Base-by-base conservation (phyloP, 306 rosid species). In the Vachellia collinsii region DNA sequence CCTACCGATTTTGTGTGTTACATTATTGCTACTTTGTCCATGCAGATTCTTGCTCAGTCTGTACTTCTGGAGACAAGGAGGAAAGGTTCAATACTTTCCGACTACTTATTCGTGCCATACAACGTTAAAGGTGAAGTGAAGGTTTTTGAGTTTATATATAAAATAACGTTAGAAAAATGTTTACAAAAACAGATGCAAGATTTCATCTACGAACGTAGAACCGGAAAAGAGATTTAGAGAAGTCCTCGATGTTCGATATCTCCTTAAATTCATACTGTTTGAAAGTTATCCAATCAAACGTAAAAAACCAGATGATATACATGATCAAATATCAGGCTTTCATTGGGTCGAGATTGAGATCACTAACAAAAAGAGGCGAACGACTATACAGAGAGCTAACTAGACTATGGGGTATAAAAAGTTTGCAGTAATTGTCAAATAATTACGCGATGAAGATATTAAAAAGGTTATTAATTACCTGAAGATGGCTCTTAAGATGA, bases 401-500 rank as follows among this genome's bases (percentile, higher is more conserved):
- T 42, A 61, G 56, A 63, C 75, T 14, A 2, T 29, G 34, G 36
- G 41, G 65, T 43, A 68, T 61, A 66, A 79, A 72, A 72, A 70
- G 38, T 46, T 46, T 25, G 59, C 77, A 38, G 51, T 46, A 39
- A 39, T 50, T 77, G 8, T 29, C 76, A 34, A 78, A 73, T 42
- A 29, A 77, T 50, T 64, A 43, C 3, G 53, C 22, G 47, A 14
- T 65, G 48, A 8, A 39, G 72, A 67, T 67, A 67, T 36, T 50
- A 56, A 36, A 34, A 66, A 39, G 8, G 70, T 56, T 64, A 34
- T 29, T 22, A 72, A 70, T 86, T 81, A 94, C 98, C 97, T 95
- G 99, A 68, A 95, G 99, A 91, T 95, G 99, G 75, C 98, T 93
- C 88, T 95, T 95, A 16, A 95, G 87, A 85, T 95, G 99, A 83